A percentile compares a stretch with the other conserved stretches of the same genome.
These are phyloP conservation scores for Oidiodendron maius DNA, from an alignment of 495 filamentous ascomycete genomes.

Conservation along the genomic window DNA sequence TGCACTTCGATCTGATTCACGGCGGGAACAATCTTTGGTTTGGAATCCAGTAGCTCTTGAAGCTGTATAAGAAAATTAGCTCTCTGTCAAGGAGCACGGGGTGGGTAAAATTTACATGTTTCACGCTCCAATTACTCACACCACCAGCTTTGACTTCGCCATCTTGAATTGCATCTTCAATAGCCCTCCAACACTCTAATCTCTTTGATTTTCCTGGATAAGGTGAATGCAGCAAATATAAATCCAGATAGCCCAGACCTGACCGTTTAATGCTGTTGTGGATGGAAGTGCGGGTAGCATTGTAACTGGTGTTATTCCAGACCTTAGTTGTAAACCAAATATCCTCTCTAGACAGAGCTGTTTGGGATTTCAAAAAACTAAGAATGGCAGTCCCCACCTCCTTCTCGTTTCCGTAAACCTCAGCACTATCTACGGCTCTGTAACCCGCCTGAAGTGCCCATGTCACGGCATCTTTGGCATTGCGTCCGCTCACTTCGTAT, in stretches of 20 bases:
- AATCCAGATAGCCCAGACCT: constrained; percentile 55
- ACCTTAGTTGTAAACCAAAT: constrained; percentile 68
- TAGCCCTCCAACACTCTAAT: constrained; percentile 59
- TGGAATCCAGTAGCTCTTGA: constrained; percentile 53
- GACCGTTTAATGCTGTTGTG: constrained; percentile 45
- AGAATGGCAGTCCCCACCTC: constrained; percentile 53
- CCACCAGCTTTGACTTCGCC: constrained; percentile 62
- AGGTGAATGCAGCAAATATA: constrained; percentile 56
- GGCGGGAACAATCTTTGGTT: constrained; percentile 43
- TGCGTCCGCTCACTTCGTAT: constrained; percentile 51
- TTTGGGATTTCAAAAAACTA: constrained; percentile 32
- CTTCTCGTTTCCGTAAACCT: constrained; percentile 64
- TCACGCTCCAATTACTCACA: constrained; percentile 62
- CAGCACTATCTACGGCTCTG: constrained; percentile 59
- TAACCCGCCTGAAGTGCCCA: constrained; percentile 44
- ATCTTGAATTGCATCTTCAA: constrained; percentile 53
- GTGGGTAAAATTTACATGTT: constrained; percentile 54
- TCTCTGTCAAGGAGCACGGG: too few species aligned
- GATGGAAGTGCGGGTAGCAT: constrained; percentile 49
- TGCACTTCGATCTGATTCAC: constrained; percentile 87
- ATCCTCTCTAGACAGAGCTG: constrained; percentile 46
- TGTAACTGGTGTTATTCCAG: constrained; percentile 49
- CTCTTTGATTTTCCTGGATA: constrained; percentile 51
- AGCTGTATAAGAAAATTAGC: constrained; percentile 39
- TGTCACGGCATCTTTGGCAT: constrained; percentile 39